Evolutionary conservation across 2,329 filamentous ascomycete genomes (phyloP).

Genomic region (Pezicula neosporulosa): DNA sequence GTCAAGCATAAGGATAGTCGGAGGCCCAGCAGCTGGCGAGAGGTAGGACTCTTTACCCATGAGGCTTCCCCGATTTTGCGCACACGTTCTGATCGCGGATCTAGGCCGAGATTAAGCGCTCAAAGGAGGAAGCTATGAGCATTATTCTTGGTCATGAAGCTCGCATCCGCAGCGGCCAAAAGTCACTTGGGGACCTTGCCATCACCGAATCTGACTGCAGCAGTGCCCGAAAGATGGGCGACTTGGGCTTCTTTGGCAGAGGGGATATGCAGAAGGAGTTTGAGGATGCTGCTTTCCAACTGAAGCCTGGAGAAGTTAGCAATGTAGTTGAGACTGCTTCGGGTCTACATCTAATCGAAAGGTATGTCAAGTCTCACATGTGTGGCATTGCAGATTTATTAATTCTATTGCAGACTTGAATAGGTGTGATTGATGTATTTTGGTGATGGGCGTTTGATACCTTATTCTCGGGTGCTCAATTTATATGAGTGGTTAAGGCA

Average conservation of each 20-base stretch:
- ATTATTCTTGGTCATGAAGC: constrained; percentile 75
- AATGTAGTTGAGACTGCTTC: constrained; percentile 87
- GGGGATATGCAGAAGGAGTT: constrained; percentile 99
- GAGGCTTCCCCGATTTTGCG: constrained; percentile 5
- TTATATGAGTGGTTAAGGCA: background rate
- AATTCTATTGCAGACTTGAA: constrained; percentile 9
- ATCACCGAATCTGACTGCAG: constrained; percentile 91
- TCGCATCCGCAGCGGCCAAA: constrained; percentile 68
- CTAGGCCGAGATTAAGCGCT: constrained; percentile 75
- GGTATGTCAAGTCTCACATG: constrained; percentile 44
- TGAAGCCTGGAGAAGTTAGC: constrained; percentile 85
- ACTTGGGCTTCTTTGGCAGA: constrained; percentile 90
- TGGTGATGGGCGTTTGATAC: background rate
- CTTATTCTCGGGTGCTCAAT: background rate
- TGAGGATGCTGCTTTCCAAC: constrained; percentile 89
- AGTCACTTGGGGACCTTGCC: constrained; percentile 77
- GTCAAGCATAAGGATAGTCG: constrained; percentile 91
- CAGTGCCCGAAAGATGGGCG: constrained; percentile 89
- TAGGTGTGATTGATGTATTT: background rate
- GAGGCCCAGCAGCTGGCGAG: constrained; percentile 88
- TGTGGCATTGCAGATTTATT: constrained; percentile 8
- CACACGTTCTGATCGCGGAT: background rate
- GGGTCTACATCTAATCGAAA: constrained; percentile 92
- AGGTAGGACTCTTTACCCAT: constrained; percentile 41
- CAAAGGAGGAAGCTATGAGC: constrained; percentile 78